Evolutionary conservation across 257 asterid species (phyloP).

Genomic region (Capsicum pubescens): DNA sequence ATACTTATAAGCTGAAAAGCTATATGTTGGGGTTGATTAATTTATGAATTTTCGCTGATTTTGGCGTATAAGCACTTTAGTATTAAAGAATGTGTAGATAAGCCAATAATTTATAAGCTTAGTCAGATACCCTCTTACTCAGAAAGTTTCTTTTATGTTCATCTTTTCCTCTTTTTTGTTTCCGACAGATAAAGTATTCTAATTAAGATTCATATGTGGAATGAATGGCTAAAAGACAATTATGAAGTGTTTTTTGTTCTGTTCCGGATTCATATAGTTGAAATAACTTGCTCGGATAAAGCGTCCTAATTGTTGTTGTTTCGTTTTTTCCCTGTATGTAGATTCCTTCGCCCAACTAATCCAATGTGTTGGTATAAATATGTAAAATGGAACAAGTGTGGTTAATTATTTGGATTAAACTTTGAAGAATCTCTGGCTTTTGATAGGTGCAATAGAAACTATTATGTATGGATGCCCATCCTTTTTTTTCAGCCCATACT

Average conservation of each 20-base stretch:
- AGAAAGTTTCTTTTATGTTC: neutral
- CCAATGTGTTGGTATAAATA: neutral
- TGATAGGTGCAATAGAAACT: constrained; percentile 12
- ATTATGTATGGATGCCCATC: neutral
- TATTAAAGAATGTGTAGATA: neutral
- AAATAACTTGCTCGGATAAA: neutral
- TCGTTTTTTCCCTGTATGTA: neutral
- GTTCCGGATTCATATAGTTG: neutral
- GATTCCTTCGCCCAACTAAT: neutral
- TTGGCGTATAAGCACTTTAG: neutral
- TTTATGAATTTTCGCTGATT: neutral
- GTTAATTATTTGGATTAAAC: neutral
- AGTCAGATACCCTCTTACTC: neutral
- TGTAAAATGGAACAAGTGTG: constrained; percentile 7
- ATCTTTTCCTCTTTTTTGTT: neutral
- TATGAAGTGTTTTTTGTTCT: constrained; percentile 11
- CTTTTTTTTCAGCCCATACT: neutral
- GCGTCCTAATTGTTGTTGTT: too few relatives aligned
- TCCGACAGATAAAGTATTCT: neutral
- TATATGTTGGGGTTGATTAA: neutral
- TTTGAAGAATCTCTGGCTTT: neutral
- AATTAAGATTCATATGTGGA: neutral
- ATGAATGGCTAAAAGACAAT: neutral
- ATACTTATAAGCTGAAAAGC: neutral
- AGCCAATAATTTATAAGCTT: neutral